Evolutionary conservation across 306 rosid species (phyloP).

Genomic region (Prunus campanulata): DNA sequence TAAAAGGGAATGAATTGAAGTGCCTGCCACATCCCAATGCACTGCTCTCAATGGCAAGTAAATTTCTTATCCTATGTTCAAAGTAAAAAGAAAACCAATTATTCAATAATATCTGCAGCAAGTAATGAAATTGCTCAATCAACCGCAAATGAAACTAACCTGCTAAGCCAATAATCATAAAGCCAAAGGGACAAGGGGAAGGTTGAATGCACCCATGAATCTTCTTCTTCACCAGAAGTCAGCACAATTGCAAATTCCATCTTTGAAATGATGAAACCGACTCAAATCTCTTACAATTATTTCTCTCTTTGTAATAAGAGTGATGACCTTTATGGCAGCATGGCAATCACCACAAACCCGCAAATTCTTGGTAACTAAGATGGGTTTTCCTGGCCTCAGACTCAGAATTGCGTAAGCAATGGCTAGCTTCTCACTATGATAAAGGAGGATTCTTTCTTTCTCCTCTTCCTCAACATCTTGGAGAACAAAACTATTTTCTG

Average conservation of each 20-base stretch:
- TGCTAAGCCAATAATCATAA: not conserved
- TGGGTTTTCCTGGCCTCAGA: slow-evolving; percentile 28
- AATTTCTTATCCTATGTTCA: not conserved
- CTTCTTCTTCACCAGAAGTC: slow-evolving; percentile 54
- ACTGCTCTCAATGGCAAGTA: not conserved
- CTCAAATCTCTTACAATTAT: slow-evolving; percentile 52
- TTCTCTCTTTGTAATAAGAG: slow-evolving; percentile 47
- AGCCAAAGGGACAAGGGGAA: not conserved
- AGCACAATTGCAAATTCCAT: slow-evolving; percentile 52
- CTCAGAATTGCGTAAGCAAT: slow-evolving; percentile 55
- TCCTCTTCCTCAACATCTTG: slow-evolving; percentile 65
- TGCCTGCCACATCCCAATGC: no score
- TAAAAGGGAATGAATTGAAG: no score
- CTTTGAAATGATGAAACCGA: slow-evolving; percentile 62
- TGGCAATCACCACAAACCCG: slow-evolving; percentile 66
- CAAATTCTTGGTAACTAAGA: slow-evolving; percentile 57
- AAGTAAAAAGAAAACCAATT: not conserved
- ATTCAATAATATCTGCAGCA: not conserved
- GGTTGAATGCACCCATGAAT: slow-evolving; percentile 1
- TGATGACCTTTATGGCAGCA: slow-evolving; percentile 49
- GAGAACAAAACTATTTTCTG: slow-evolving; percentile 50
- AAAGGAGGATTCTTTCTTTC: slow-evolving; percentile 59
- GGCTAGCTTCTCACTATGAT: slow-evolving; percentile 60
- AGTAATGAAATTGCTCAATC: not conserved
- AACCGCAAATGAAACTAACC: not conserved